Percentiles rank a stretch among this genome's conserved stretches.
Evolutionary conservation across 2,329 filamentous ascomycete species (phyloP).

Genomic region (Sporothrix globosa): DNA sequence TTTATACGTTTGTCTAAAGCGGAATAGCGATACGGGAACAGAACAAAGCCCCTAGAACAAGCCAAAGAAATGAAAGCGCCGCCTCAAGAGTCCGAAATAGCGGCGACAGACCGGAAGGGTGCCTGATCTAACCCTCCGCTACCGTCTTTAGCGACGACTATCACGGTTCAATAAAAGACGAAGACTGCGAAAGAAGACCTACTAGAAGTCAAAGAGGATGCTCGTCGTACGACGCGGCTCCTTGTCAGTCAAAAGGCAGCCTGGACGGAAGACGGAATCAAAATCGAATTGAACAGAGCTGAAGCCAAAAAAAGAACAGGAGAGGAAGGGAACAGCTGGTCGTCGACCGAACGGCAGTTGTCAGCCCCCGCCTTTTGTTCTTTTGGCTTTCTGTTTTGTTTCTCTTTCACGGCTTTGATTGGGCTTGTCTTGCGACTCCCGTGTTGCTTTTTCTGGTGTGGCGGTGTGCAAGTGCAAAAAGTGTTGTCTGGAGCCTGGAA

Average conservation of each 20-base stretch:
- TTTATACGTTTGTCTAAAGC: no score
- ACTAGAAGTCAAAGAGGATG: background rate
- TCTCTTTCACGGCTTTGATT: background rate
- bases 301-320: background rate
- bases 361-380: background rate
- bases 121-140: background rate
- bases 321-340: background rate
- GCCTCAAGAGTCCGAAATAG: background rate
- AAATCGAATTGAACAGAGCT: background rate
- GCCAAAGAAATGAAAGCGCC: background rate
- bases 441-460: constrained; percentile 23
- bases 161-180: no score
- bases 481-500: background rate
- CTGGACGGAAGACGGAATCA: background rate
- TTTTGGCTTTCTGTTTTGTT: background rate
- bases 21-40: background rate
- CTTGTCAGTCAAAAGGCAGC: background rate
- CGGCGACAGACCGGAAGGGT: constrained; percentile 15
- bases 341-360: constrained; percentile 14
- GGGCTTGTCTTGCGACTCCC: background rate
- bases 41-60: constrained; percentile 2
- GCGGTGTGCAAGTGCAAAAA: background rate
- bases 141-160: no score
- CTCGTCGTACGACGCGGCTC: background rate
- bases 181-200: background rate